Percentiles rank a stretch among this genome's conserved stretches.
Conservation (phyloP, 371 early-diverging fungal genomes). For the Blakeslea trispora region DNA sequence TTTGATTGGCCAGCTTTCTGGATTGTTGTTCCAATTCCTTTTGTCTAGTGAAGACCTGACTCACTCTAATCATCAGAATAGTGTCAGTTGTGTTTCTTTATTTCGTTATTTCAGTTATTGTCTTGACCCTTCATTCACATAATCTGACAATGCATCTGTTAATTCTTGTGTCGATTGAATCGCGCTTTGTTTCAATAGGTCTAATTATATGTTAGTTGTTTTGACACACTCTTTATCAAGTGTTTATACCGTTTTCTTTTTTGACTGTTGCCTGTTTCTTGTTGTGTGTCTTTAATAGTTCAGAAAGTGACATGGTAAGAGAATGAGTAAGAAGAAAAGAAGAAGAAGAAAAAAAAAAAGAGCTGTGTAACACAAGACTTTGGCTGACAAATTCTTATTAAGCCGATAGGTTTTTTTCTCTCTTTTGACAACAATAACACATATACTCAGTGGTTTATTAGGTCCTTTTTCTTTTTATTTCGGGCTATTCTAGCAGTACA, state of each 20-base stretch:
- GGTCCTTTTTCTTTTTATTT: too few species aligned
- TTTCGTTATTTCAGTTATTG: too few species aligned
- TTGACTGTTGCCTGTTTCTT: slow-evolving; percentile 41
- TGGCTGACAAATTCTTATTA: too few species aligned
- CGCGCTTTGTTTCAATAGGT: slow-evolving; percentile 59
- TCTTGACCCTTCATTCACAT: slow-evolving; percentile 63
- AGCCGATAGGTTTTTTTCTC: too few species aligned
- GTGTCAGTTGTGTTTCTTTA: too few species aligned
- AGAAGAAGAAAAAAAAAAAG: too few species aligned
- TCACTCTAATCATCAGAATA: slow-evolving; percentile 33
- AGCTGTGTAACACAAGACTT: too few species aligned
- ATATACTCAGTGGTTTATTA: too few species aligned
- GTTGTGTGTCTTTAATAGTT: slow-evolving; percentile 48
- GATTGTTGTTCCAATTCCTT: slow-evolving; percentile 67
- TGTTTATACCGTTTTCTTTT: slow-evolving; percentile 49
- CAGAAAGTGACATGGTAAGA: slow-evolving; percentile 46
- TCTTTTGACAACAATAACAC: too few species aligned
- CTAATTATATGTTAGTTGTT: slow-evolving; percentile 24
- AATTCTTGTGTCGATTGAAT: slow-evolving; percentile 49
- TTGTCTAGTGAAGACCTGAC: slow-evolving; percentile 59
- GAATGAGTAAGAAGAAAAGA: too few species aligned
- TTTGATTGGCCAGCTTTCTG: slow-evolving; percentile 51
- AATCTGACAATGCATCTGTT: slow-evolving; percentile 58
- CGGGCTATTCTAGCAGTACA: too few species aligned
- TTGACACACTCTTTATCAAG: background rate